Evolutionary conservation across 805 yeast genomes (phyloP).

Genomic region (Starmerella apis): DNA sequence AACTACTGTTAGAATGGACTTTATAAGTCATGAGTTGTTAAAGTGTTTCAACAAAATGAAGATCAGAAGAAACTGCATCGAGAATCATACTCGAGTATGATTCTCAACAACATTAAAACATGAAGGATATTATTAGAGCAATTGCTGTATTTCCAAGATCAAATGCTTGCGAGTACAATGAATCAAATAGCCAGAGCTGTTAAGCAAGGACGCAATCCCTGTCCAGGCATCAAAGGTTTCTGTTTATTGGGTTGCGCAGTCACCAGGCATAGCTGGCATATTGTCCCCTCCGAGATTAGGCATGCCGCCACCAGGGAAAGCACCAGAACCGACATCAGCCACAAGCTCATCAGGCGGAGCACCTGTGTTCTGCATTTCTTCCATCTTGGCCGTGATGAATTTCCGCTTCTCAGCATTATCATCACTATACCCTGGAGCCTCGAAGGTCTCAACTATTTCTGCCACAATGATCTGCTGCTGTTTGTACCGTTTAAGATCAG

Average conservation of each 20-base stretch:
- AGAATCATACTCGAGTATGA: no score
- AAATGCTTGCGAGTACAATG: no score
- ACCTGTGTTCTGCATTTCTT: conserved; percentile 54
- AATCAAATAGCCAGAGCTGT: no score
- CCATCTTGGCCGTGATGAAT: conserved; percentile 48
- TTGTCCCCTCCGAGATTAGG: conserved; percentile 5
- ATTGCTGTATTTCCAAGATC: no score
- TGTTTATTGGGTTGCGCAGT: conserved; percentile 19
- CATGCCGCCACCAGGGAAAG: conserved; percentile 31
- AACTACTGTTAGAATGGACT: no score
- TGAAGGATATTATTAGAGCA: no score
- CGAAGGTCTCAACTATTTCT: conserved; percentile 56
- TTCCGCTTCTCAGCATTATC: conserved; percentile 37
- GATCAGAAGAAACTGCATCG: no score
- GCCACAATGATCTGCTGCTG: conserved; percentile 53
- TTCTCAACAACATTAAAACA: no score
- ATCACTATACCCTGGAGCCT: conserved; percentile 52
- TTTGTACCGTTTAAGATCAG: conserved; percentile 45
- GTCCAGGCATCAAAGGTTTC: no score
- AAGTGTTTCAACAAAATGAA: no score
- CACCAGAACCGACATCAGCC: conserved; percentile 43
- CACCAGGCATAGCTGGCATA: conserved; percentile 15
- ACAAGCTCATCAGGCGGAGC: conserved; percentile 71
- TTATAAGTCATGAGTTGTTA: no score
- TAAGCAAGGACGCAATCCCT: no score